A percentile compares a stretch with the other conserved stretches of the same genome.
phyloP scores from a whole-genome alignment of 768 basidiomycete species.

The Termitomyces sp. region DNA sequence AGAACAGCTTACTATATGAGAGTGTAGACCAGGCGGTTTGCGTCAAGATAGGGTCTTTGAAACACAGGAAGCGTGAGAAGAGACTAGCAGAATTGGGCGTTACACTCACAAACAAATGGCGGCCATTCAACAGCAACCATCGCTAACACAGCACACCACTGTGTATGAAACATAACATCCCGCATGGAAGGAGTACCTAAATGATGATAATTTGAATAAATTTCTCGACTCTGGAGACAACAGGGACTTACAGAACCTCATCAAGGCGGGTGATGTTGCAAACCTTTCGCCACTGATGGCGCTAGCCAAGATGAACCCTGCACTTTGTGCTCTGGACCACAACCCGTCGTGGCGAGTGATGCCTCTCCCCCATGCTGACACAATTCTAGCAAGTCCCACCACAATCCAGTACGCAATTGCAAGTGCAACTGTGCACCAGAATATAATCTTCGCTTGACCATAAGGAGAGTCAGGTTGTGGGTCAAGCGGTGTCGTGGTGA shows the following conservation, averaged over 20 bases:
- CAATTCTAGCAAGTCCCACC: constrained; percentile 74
- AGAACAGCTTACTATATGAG: constrained; percentile 50
- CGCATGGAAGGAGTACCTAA: constrained; percentile 87
- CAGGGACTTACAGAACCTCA: constrained; percentile 74
- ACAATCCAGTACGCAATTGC: constrained; percentile 78
- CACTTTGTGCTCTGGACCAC: constrained; percentile 74
- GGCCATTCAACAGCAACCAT: constrained; percentile 99
- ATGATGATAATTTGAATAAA: constrained; percentile 23
- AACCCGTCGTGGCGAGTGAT: constrained; percentile 53
- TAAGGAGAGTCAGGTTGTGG: constrained; percentile 57
- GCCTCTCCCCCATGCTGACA: constrained; percentile 82
- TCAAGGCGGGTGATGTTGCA: constrained; percentile 76
- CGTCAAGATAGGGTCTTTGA: constrained; percentile 79
- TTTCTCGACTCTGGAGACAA: neutral
- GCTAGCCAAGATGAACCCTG: constrained; percentile 86
- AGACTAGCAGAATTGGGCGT: neutral
- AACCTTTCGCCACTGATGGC: constrained; percentile 90
- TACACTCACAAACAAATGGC: constrained; percentile 65
- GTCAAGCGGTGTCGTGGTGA: constrained; percentile 71
- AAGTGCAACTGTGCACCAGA: constrained; percentile 71
- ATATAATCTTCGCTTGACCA: constrained; percentile 59
- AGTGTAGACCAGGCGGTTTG: constrained; percentile 88
- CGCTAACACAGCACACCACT: constrained; percentile 83
- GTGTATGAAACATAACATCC: constrained; percentile 90
- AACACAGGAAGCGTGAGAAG: constrained; percentile 1